Evolutionary conservation across 169 alveolate species (phyloP).

Genomic region (Perkinsus olseni): DNA sequence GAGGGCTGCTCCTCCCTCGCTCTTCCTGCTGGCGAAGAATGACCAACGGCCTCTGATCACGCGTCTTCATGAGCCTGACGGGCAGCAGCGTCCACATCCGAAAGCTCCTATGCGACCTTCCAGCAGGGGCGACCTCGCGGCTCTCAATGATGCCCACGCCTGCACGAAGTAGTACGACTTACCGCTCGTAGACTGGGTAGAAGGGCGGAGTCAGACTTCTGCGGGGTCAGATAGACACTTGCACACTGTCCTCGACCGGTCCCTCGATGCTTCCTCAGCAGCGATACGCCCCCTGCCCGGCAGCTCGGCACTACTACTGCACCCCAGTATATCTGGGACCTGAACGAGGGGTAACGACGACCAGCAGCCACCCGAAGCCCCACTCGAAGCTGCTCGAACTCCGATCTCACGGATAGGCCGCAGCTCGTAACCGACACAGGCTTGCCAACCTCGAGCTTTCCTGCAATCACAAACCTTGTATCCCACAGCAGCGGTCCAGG

Average conservation of each 20-base stretch:
- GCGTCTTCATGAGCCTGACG: background rate
- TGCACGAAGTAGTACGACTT: background rate
- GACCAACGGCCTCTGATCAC: background rate
- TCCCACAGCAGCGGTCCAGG: background rate
- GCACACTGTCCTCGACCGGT: background rate
- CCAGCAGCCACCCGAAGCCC: background rate
- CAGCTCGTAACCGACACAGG: background rate
- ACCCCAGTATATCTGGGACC: background rate
- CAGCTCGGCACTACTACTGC: background rate
- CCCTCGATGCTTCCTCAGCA: background rate
- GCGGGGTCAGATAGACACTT: background rate
- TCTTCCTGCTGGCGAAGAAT: background rate
- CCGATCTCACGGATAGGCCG: background rate
- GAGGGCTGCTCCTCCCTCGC: background rate
- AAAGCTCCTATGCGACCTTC: too few species aligned
- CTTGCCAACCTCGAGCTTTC: background rate
- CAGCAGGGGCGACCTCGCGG: too few species aligned
- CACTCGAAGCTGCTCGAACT: background rate
- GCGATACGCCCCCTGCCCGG: background rate
- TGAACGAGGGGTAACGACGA: background rate
- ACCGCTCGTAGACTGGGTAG: background rate
- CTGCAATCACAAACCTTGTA: background rate
- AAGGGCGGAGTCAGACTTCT: background rate
- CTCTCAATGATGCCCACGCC: too few species aligned
- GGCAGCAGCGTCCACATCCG: background rate